These are phyloP conservation scores for Salix arbutifolia DNA, from an alignment of 345 rosid species.

Conservation along the genomic window DNA sequence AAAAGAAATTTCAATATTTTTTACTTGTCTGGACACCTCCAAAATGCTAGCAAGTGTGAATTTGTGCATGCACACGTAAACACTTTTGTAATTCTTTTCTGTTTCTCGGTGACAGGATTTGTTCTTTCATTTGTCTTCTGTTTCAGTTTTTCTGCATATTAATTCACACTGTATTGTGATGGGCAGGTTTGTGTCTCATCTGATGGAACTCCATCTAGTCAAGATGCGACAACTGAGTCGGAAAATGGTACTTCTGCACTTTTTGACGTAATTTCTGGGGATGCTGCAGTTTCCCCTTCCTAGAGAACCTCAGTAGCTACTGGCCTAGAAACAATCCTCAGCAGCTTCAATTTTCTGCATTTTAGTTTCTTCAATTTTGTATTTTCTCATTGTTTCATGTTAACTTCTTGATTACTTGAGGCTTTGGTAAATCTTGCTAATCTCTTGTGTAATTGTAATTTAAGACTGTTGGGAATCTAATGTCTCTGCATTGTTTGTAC, in stretches of 20 bases:
- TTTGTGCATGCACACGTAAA: background rate
- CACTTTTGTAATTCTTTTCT: background rate
- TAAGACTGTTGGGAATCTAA: background rate
- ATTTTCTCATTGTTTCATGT: background rate
- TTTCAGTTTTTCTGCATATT: background rate
- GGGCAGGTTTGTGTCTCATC: slow-evolving; percentile 61
- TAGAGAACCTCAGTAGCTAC: slow-evolving; percentile 57
- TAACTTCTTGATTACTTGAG: background rate
- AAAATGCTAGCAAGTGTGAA: slow-evolving; percentile 63
- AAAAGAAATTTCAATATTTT: slow-evolving; percentile 62
- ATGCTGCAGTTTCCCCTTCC: slow-evolving; percentile 74
- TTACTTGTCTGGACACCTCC: slow-evolving; percentile 68
- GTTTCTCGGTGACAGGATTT: background rate
- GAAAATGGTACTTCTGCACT: slow-evolving; percentile 51
- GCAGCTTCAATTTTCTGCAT: background rate
- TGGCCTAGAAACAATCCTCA: slow-evolving; percentile 45
- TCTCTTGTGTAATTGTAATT: background rate
- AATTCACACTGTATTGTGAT: background rate
- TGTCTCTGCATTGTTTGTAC: background rate
- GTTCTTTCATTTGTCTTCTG: background rate
- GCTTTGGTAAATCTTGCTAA: background rate
- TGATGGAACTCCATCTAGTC: slow-evolving; percentile 45
- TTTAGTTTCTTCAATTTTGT: background rate
- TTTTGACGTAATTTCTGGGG: slow-evolving; percentile 75
- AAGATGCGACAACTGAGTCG: slow-evolving; percentile 62